phyloP scores from a whole-genome alignment of 2,329 filamentous ascomycete species.

The Ophiostoma ulmi region DNA sequence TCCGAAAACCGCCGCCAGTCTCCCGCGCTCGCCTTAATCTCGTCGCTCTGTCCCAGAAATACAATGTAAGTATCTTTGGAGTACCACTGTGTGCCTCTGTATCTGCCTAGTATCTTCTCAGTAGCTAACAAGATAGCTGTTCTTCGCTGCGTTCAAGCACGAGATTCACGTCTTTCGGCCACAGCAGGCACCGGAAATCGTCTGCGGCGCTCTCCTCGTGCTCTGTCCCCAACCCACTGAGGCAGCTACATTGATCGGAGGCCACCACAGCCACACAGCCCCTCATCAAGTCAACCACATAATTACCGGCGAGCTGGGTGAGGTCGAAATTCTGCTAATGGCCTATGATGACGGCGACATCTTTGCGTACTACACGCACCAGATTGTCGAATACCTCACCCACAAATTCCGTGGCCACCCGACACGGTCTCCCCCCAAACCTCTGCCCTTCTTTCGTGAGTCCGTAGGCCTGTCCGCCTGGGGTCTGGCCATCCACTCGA shows the following conservation, averaged over 20 bases:
- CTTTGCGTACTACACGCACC: constrained; percentile 60
- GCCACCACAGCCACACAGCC: constrained; percentile 46
- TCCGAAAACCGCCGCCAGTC: constrained; percentile 30
- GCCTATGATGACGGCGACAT: constrained; percentile 73
- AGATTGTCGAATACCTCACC: constrained; percentile 43
- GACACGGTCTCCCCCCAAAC: neutral
- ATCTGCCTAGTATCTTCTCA: too few relatives aligned
- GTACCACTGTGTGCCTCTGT: neutral
- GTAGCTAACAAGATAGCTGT: constrained; percentile 43
- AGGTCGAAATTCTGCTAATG: constrained; percentile 62
- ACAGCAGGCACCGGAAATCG: constrained; percentile 44
- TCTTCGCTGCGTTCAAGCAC: constrained; percentile 55
- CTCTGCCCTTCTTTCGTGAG: constrained; percentile 60
- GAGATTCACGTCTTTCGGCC: constrained; percentile 54
- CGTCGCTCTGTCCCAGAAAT: constrained; percentile 52
- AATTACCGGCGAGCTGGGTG: constrained; percentile 62
- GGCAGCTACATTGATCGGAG: constrained; percentile 40
- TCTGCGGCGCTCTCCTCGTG: constrained; percentile 49
- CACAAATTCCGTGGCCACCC: neutral
- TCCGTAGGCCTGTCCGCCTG: constrained; percentile 78
- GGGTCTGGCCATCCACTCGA: constrained; percentile 77
- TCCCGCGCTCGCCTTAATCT: constrained; percentile 47
- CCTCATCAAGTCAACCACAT: constrained; percentile 64
- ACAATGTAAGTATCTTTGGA: constrained; percentile 42
- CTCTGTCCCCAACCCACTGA: constrained; percentile 43